A percentile compares a stretch with the other conserved stretches of the same genome.
Conservation (phyloP, 2,329 filamentous ascomycete species). For the Arthrinium puccinioides region DNA sequence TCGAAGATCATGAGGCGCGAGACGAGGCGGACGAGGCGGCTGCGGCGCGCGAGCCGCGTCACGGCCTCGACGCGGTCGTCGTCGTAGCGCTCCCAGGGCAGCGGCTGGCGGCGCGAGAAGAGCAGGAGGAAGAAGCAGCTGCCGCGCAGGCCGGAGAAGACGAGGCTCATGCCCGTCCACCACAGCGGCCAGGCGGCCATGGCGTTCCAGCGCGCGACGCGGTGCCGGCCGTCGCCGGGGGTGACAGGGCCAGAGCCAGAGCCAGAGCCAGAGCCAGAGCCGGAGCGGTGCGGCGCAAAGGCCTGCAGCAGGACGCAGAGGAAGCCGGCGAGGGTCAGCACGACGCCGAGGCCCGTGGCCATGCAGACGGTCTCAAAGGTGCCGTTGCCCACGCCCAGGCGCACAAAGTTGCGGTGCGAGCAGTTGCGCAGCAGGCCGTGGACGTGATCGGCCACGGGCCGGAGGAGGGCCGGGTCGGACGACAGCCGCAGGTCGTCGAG, state of each 20-base stretch:
- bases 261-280: too few relatives aligned
- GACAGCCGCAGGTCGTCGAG: constrained; percentile 27
- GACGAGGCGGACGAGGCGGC: constrained; percentile 20
- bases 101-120: constrained; percentile 34
- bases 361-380: constrained; percentile 42
- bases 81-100: constrained; percentile 41
- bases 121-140: constrained; percentile 40
- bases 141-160: constrained; percentile 36
- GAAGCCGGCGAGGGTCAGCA: constrained; percentile 30
- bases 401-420: constrained; percentile 42
- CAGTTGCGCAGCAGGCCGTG: constrained; percentile 39
- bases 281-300: constrained; percentile 15
- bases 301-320: constrained; percentile 31
- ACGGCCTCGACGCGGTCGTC: constrained; percentile 22
- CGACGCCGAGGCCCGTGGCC: constrained; percentile 34
- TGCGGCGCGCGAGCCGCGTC: constrained; percentile 17
- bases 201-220: constrained; percentile 32
- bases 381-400: constrained; percentile 45
- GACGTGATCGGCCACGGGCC: constrained; percentile 37
- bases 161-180: constrained; percentile 34
- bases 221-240: constrained; percentile 28
- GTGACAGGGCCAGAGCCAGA: too few relatives aligned
- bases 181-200: constrained; percentile 38
- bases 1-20: constrained; percentile 39
- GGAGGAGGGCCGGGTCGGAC: constrained; percentile 29